Evolutionary conservation across 768 basidiomycete species (phyloP).

Genomic region (Pleurotus sapidus): DNA sequence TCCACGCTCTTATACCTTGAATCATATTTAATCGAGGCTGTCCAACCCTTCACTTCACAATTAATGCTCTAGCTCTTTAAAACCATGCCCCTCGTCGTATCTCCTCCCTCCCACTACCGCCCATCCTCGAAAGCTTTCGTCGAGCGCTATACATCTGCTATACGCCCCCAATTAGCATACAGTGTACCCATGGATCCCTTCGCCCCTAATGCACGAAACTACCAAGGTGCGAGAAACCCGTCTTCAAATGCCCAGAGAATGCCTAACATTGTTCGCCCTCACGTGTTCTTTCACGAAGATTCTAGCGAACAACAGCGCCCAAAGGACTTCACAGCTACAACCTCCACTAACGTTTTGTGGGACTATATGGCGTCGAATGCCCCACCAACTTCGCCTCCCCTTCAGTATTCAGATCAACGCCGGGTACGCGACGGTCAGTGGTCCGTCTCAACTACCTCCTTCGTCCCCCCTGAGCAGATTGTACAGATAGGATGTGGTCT

Average conservation of each 20-base stretch:
- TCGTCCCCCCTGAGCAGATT: not conserved
- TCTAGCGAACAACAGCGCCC: not conserved
- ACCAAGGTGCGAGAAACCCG: not conserved
- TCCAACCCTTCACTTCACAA: conserved; percentile 6
- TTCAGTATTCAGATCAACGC: not conserved
- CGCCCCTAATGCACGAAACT: not conserved
- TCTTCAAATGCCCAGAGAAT: too few species aligned
- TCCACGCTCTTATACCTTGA: conserved; percentile 7
- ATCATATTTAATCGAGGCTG: conserved; percentile 9
- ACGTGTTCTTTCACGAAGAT: not conserved
- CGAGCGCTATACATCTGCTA: too few species aligned
- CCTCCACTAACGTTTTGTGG: too few species aligned
- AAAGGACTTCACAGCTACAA: not conserved
- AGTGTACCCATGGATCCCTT: not conserved
- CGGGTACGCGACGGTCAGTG: not conserved
- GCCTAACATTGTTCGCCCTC: too few species aligned
- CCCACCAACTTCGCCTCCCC: not conserved
- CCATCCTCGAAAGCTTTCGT: conserved; percentile 1
- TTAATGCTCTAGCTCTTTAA: not conserved
- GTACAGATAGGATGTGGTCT: conserved; percentile 1
- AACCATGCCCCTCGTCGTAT: conserved; percentile 5
- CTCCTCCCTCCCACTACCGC: not conserved
- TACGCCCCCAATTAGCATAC: too few species aligned
- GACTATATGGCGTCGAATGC: not conserved
- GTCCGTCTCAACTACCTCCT: not conserved